phyloP scores from a whole-genome alignment of 2,329 filamentous ascomycete genomes.

The Diaporthe eres region DNA sequence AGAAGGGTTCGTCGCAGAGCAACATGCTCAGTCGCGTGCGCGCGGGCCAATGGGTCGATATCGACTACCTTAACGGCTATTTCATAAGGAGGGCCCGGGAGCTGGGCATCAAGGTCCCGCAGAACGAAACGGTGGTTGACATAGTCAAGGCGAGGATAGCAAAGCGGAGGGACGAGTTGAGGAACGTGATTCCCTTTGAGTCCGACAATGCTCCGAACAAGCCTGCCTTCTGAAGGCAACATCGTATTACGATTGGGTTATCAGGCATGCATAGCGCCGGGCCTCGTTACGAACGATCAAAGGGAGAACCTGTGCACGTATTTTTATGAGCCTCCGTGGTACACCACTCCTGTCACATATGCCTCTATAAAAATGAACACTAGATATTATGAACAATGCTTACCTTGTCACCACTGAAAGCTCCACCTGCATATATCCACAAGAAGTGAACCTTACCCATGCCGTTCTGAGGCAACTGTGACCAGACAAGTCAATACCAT shows the following conservation, averaged over 20 bases:
- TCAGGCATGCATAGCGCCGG: background rate
- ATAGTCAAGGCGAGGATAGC: slow-evolving; percentile 75
- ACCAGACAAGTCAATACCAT: background rate
- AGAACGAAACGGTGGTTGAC: slow-evolving; percentile 80
- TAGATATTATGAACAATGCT: background rate
- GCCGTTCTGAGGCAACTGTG: background rate
- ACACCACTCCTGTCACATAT: slow-evolving; percentile 8
- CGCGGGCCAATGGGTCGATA: slow-evolving; percentile 76
- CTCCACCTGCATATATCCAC: background rate
- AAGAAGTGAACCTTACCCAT: background rate
- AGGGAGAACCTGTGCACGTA: background rate
- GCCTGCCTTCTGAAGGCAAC: background rate
- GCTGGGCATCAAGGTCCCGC: slow-evolving; percentile 78
- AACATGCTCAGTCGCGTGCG: slow-evolving; percentile 78
- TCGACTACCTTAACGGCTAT: slow-evolving; percentile 91
- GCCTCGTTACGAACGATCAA: background rate
- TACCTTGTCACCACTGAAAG: background rate
- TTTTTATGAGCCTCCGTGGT: background rate
- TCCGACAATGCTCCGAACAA: background rate
- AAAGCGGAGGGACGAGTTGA: slow-evolving; percentile 39
- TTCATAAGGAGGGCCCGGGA: slow-evolving; percentile 81
- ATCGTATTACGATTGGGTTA: background rate
- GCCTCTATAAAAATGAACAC: background rate
- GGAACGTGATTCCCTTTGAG: slow-evolving; percentile 32
- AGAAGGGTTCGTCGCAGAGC: slow-evolving; percentile 67